Evolutionary conservation across 176 grass and related monocot genomes (phyloP).

Genomic region (Melocanna baccifera): DNA sequence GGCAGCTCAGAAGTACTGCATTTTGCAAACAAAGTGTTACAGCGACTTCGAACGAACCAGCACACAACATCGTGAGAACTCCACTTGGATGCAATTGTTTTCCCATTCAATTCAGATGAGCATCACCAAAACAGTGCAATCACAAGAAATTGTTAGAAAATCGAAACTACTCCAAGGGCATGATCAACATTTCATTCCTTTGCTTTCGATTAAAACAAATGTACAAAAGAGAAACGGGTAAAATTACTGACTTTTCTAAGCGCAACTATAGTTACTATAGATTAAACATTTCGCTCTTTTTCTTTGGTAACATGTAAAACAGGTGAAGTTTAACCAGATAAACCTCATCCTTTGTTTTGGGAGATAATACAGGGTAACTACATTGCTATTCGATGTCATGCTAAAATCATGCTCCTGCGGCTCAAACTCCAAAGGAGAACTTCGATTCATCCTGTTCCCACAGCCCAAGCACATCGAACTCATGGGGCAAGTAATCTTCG

Average conservation of each 20-base stretch:
- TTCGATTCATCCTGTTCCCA: slow-evolving; percentile 10
- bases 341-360: neutral
- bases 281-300: neutral
- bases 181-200: slow-evolving; percentile 11
- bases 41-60: neutral
- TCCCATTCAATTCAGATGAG: neutral
- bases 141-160: neutral
- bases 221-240: slow-evolving; percentile 20
- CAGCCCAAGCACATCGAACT: slow-evolving; percentile 82
- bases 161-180: neutral
- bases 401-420: slow-evolving; percentile 17
- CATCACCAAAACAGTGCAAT: neutral
- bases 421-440: neutral
- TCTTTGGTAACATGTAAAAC: slow-evolving; percentile 2
- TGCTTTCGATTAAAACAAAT: slow-evolving; percentile 14
- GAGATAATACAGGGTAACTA: neutral
- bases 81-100: neutral
- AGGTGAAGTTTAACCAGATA: slow-evolving; percentile 16
- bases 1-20: neutral
- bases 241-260: slow-evolving; percentile 1
- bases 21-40: neutral
- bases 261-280: slow-evolving; percentile 9
- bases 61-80: neutral
- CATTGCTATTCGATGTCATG: slow-evolving; percentile 2
- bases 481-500: slow-evolving; percentile 98